Conservation (phyloP, 768 basidiomycete species). For the Leccinum aurantiacum region DNA sequence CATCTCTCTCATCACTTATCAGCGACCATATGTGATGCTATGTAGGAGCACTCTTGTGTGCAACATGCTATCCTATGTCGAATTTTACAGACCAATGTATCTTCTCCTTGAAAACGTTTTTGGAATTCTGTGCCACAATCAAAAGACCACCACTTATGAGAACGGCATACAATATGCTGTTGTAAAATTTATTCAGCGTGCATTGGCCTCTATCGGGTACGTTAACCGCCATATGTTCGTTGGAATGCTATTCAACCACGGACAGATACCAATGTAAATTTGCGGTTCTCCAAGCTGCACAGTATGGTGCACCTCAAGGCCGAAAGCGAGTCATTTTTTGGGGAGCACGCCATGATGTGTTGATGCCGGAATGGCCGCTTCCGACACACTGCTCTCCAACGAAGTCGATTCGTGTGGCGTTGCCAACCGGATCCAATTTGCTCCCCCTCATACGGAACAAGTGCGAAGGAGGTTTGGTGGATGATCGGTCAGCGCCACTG, state of each 20-base stretch:
- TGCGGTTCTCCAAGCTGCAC: constrained; percentile 65
- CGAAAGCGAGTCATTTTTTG: constrained; percentile 68
- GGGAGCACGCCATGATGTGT: constrained; percentile 57
- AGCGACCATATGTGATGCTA: background rate
- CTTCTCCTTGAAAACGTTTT: constrained; percentile 74
- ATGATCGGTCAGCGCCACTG: constrained; percentile 58
- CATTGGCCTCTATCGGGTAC: constrained; percentile 64
- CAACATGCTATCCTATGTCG: constrained; percentile 71
- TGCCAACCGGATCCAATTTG: constrained; percentile 47
- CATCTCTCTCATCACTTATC: background rate
- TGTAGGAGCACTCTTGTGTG: constrained; percentile 59
- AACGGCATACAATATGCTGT: constrained; percentile 51
- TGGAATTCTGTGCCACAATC: constrained; percentile 54
- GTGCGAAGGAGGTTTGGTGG: constrained; percentile 26
- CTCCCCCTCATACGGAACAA: constrained; percentile 45
- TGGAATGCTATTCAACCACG: background rate
- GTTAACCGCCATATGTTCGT: constrained; percentile 17
- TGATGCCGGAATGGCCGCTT: constrained; percentile 61
- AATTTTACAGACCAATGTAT: constrained; percentile 60
- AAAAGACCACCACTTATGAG: constrained; percentile 41
- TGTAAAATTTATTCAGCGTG: constrained; percentile 63
- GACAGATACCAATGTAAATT: constrained; percentile 60
- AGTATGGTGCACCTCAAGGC: constrained; percentile 72
- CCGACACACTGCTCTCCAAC: constrained; percentile 56
- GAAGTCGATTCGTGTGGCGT: constrained; percentile 32